Evolutionary conservation across 2,329 filamentous ascomycete species (phyloP), one percentile per base, ranked within the genome.

Genomic region (Aspergillus fumigatiaffinis): DNA sequence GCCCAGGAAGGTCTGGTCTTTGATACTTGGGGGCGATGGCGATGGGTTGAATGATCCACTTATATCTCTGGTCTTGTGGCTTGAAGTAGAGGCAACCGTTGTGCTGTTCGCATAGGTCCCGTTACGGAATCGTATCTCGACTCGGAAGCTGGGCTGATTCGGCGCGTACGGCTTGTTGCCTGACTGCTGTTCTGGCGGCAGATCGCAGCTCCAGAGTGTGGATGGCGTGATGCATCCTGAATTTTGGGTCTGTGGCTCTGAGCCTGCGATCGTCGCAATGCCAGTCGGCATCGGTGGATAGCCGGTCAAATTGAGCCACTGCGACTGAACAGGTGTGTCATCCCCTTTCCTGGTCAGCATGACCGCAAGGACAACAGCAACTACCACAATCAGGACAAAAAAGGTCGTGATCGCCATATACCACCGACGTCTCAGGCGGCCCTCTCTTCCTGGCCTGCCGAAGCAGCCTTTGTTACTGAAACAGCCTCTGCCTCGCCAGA

Each of bases 231-330:
- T 86, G 64, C 92, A 97, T 6, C 83, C 84, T 23, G 84, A 84
- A 54, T 85, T 82, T n/a, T 84, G 77, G 1, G 82, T 76, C 0
- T 83, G 82, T 51, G 88, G 86, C 63, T 90, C 84, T 0, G 91
- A 85, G 4, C 88, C 88, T 17, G 89, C 84, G 17, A 97, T 82
- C 0, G 91, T 95, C 59, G 90, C 82, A 20, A 93, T 82, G 0
- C 92, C 93, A 0, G 90, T 93, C 1, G 90, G 91, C 67, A 97
- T 90, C 0, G 92, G 88, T 20, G 92, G 92, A 64, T 90, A 96
- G 52, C 87, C 86, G 1, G 92, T 95, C 60, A 95, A 72, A 69
- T 96, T 96, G 56, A 96, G 80, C 88, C 91, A 97, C 51, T 82
- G 76, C 1, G 82, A 81, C 62, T 82, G 71, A 8, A 78, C 74